Base-by-base conservation (phyloP, 345 rosid genomes). In the Turritis glabra region DNA sequence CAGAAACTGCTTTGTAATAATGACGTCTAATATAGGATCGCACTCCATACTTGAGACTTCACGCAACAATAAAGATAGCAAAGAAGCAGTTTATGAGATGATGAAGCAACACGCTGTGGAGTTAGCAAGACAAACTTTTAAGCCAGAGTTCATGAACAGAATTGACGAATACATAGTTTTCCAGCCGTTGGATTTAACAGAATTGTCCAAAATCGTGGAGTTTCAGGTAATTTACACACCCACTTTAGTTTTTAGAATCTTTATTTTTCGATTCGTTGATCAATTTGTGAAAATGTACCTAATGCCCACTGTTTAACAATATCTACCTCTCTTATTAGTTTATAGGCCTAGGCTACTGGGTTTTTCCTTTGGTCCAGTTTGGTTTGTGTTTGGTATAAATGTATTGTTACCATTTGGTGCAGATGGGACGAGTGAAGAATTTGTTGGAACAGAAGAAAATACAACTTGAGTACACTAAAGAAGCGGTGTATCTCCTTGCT, bases 11-110 rank as follows among this genome's bases (percentile, higher is more conserved):
- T 92, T 93, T 5, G 89, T 91, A 74, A 89, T 93, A 52, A 93
- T 93, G 97, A 93, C 98, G 8, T 93, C 98, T 44, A 93, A 93
- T 53, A 87, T 93, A n/a, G 98, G 98, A 8, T 93, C 98, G 48
- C 94, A 93, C 55, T 61, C 76, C 56, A 91, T 93, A 64, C 91
- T 91, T 0, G 98, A 91, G 33, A 88, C 97, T 25, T 90, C 88
- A 14, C 81, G 86, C 38, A 89, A 75, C 60, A 83, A 83, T 27
- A 77, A 74, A 23, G 92, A 88, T 40, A 84, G 80, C 72, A 93
- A 86, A 87, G 96, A 93, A 30, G 88, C 69, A 18, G 81, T 88
- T 22, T 93, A 93, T 64, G 96, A 86, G 44, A 64, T 84, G 75
- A 93, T 91, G 91, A 87, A 89, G 73, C 70, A 75, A 52, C 94